phyloP scores from a whole-genome alignment of 371 early-diverging fungal species.

The Mucor velutinosus region DNA sequence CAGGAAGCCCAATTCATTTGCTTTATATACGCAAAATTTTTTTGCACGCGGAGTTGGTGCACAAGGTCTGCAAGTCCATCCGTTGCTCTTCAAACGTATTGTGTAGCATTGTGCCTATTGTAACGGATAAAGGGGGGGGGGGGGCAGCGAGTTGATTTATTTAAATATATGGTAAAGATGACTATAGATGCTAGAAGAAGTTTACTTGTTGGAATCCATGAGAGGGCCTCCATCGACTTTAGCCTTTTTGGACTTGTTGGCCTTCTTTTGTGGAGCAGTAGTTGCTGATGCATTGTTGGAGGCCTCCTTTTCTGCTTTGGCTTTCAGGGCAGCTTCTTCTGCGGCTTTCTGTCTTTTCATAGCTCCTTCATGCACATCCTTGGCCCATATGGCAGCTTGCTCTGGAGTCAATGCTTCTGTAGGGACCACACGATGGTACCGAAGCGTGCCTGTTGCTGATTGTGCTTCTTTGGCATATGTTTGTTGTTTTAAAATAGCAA shows the following conservation, averaged over 20 bases:
- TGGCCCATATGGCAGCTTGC: slow-evolving; percentile 20
- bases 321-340: not conserved
- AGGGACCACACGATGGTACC: slow-evolving; percentile 34
- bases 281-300: not conserved
- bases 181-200: not conserved
- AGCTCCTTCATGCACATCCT: slow-evolving; percentile 2
- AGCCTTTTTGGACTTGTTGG: not conserved
- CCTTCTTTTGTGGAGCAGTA: not conserved
- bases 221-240: not conserved
- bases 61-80: slow-evolving; percentile 12
- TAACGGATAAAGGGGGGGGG: not conserved
- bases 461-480: slow-evolving; percentile 17
- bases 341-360: not conserved
- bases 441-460: slow-evolving; percentile 15
- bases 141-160: too few species aligned
- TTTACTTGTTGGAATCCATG: not conserved
- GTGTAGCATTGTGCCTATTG: not conserved
- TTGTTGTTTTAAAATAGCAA: slow-evolving; percentile 20
- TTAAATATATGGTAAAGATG: not conserved
- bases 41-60: slow-evolving; percentile 3
- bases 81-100: not conserved
- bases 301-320: slow-evolving; percentile 3
- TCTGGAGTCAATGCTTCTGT: slow-evolving; percentile 25
- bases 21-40: slow-evolving; percentile 3
- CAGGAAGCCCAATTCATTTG: not conserved